Percentiles rank a stretch among this genome's conserved stretches.
phyloP scores from a whole-genome alignment of 768 basidiomycete genomes.

The Trametes punicea region DNA sequence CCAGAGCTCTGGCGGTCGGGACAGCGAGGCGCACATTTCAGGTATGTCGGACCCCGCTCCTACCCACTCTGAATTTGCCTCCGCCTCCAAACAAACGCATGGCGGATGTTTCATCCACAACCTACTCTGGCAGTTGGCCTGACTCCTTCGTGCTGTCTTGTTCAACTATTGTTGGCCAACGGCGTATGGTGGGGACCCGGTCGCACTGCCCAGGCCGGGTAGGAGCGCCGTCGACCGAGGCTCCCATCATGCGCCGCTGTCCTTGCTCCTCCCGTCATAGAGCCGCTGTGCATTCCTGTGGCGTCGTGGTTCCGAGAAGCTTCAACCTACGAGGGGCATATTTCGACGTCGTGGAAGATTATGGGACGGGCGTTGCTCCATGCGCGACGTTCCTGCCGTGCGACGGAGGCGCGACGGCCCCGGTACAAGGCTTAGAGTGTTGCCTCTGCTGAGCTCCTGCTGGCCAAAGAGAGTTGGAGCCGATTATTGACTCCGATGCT shows the following conservation, averaged over 20 bases:
- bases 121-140: not conserved
- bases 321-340: not conserved
- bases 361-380: not conserved
- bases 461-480: not conserved
- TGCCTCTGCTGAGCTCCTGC: too few species aligned
- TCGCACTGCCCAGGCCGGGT: not conserved
- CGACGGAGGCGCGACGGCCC: not conserved
- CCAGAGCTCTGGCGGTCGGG: too few species aligned
- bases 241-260: too few species aligned
- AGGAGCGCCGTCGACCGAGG: too few species aligned
- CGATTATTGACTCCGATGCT: not conserved
- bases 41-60: not conserved
- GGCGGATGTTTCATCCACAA: not conserved
- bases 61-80: not conserved
- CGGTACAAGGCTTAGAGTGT: not conserved
- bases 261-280: not conserved
- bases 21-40: not conserved
- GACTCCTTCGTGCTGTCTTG: not conserved
- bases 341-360: not conserved
- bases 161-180: too few species aligned
- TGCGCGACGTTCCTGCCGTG: not conserved
- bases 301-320: constrained; percentile 1
- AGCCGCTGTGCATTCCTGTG: constrained; percentile 9
- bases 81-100: not conserved
- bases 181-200: too few species aligned